A percentile compares a stretch with the other conserved stretches of the same genome.
phyloP scores from a whole-genome alignment of 345 rosid genomes.

The Cardiospermum halicacabum region DNA sequence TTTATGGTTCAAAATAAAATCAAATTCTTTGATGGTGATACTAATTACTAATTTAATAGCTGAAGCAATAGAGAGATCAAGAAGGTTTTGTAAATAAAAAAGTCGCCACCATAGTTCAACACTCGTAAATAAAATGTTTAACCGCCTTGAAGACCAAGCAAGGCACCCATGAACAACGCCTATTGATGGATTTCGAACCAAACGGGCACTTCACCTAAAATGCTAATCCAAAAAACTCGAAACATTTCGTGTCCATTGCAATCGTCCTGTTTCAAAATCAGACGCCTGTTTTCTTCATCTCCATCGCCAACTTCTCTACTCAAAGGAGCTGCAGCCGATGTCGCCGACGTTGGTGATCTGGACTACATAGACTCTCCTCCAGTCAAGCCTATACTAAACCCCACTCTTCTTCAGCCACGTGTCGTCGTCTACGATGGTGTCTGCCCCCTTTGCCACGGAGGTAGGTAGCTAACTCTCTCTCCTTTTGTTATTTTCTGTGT shows the following conservation, averaged over 20 bases:
- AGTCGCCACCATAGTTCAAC: too few species aligned
- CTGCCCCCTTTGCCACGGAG: constrained; percentile 95
- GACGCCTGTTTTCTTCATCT: constrained; percentile 12
- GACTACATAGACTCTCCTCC: constrained; percentile 25
- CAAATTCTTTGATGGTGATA: neutral
- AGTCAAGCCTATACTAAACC: constrained; percentile 30
- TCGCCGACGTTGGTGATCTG: constrained; percentile 33
- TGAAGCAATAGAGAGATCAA: too few species aligned
- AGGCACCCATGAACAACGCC: neutral
- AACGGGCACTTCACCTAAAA: neutral
- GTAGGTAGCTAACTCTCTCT: constrained; percentile 22
- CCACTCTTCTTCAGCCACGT: constrained; percentile 73
- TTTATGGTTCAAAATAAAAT: neutral
- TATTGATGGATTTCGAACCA: neutral
- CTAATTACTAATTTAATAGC: too few species aligned
- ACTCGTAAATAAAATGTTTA: neutral
- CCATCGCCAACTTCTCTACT: constrained; percentile 22
- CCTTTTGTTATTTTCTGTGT: neutral
- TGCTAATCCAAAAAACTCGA: constrained; percentile 8
- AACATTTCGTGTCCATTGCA: constrained; percentile 7
- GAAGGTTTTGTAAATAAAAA: neutral
- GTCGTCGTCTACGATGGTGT: constrained; percentile 93
- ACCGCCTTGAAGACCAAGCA: constrained; percentile 23
- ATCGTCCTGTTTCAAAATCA: neutral
- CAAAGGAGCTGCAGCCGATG: constrained; percentile 26